Percentiles rank a stretch among this genome's conserved stretches.
These are phyloP conservation scores for Geoglossum cookeanum DNA, from an alignment of 2,329 filamentous ascomycete species.

Conservation along the genomic window DNA sequence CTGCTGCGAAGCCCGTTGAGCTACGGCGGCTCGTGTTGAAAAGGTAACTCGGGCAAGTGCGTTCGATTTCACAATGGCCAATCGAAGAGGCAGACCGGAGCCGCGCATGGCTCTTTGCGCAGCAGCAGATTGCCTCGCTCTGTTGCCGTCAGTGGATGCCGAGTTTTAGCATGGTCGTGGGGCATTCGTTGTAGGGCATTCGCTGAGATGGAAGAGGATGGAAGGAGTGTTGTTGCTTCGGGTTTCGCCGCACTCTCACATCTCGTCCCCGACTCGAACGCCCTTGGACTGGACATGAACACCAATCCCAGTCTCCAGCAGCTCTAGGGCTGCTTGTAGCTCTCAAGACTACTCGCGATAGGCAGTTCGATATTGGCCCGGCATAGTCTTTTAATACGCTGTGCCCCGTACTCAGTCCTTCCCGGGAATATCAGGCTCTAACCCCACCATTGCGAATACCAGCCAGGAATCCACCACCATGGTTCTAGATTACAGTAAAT, in stretches of 20 bases:
- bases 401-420: not conserved
- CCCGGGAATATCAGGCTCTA: not conserved
- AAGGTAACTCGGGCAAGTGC: not conserved
- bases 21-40: not conserved
- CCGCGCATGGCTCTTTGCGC: slow-evolving; percentile 3
- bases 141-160: not conserved
- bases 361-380: not conserved
- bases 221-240: not conserved
- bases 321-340: not conserved
- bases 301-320: not conserved
- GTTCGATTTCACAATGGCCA: not conserved
- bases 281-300: not conserved
- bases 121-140: not conserved
- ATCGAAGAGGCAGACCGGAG: not conserved
- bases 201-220: not conserved
- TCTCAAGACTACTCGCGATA: not conserved
- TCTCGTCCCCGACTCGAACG: not conserved
- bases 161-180: not conserved
- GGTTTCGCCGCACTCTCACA: not conserved
- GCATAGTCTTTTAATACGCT: not conserved
- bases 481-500: slow-evolving; percentile 47
- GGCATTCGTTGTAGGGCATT: not conserved
- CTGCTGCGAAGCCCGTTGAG: not conserved
- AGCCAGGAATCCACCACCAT: slow-evolving; percentile 17
- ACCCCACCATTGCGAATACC: not conserved